Conservation (phyloP, 306 rosid genomes). For the Rosa multiflora region DNA sequence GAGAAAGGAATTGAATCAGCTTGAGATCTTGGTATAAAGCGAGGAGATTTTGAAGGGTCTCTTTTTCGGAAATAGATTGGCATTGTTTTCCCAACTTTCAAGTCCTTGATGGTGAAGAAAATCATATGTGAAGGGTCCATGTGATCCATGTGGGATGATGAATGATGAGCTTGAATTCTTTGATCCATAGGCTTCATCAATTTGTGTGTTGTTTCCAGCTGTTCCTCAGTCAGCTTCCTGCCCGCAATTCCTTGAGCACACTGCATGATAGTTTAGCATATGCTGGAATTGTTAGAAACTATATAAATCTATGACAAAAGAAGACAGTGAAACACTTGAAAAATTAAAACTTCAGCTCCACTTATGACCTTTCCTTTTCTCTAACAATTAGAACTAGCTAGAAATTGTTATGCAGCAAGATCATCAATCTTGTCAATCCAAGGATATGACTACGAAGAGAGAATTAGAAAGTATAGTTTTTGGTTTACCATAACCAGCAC, state of each 20-base stretch:
- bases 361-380: no score
- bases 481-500: conserved; percentile 31
- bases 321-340: not conserved
- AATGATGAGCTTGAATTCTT: conserved; percentile 12
- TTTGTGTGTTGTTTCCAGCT: not conserved
- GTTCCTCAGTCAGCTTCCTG: conserved; percentile 18
- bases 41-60: conserved; percentile 56
- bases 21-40: conserved; percentile 43
- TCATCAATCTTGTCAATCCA: not conserved
- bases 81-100: conserved; percentile 52
- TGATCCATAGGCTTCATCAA: conserved; percentile 5
- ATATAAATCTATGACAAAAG: not conserved
- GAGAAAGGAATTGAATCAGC: conserved; percentile 68
- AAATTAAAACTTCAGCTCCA: not conserved
- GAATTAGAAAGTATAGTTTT: not conserved
- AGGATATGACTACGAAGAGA: not conserved
- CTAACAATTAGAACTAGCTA: no score
- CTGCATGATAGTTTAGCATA: conserved; percentile 30
- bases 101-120: conserved; percentile 64
- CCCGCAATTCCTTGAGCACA: conserved; percentile 28
- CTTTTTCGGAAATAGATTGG: conserved; percentile 64
- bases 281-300: not conserved
- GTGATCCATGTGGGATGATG: conserved; percentile 32
- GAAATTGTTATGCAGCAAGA: not conserved
- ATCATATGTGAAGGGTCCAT: conserved; percentile 51